A percentile compares a stretch with the other conserved stretches of the same genome.
These are phyloP conservation scores for Cyberlindnera bimundalis DNA, from an alignment of 805 yeast species.

Conservation along the genomic window DNA sequence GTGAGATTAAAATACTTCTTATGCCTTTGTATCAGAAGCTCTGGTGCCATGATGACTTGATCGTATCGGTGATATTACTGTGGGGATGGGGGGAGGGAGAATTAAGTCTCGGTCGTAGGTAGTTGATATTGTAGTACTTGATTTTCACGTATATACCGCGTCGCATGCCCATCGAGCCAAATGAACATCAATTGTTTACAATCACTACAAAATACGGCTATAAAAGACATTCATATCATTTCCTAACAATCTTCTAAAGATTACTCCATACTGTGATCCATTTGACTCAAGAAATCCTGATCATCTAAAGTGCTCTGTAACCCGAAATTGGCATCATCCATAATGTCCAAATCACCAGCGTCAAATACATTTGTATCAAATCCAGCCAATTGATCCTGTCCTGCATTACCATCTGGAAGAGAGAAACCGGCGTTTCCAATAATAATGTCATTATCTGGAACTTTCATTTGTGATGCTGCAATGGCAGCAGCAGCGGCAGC, in stretches of 20 bases:
- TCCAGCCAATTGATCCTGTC: constrained; percentile 2
- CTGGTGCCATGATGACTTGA: not conserved
- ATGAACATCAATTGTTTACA: not conserved
- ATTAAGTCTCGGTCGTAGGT: too few relatives aligned
- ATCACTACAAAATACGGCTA: not conserved
- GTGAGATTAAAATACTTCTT: constrained; percentile 47
- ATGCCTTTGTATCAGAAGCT: constrained; percentile 25
- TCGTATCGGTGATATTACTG: too few relatives aligned
- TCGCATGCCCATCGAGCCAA: not conserved
- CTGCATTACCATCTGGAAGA: constrained; percentile 1
- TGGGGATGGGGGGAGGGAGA: too few relatives aligned
- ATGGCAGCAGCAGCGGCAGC: constrained; percentile 5
- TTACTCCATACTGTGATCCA: constrained; percentile 33
- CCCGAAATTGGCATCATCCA: constrained; percentile 34
- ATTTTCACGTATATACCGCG: too few relatives aligned
- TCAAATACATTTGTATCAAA: constrained; percentile 5
- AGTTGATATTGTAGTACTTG: too few relatives aligned
- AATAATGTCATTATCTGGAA: not conserved
- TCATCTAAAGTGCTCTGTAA: constrained; percentile 30
- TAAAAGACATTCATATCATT: not conserved
- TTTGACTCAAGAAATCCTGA: constrained; percentile 34
- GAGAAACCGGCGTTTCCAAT: constrained; percentile 10
- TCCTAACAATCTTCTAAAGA: not conserved
- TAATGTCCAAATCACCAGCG: constrained; percentile 25
- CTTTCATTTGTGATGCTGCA: constrained; percentile 9